Percentiles rank a stretch among this genome's conserved stretches.
Evolutionary conservation across 495 filamentous ascomycete species (phyloP).

Genomic region (Penicillium turbatum): DNA sequence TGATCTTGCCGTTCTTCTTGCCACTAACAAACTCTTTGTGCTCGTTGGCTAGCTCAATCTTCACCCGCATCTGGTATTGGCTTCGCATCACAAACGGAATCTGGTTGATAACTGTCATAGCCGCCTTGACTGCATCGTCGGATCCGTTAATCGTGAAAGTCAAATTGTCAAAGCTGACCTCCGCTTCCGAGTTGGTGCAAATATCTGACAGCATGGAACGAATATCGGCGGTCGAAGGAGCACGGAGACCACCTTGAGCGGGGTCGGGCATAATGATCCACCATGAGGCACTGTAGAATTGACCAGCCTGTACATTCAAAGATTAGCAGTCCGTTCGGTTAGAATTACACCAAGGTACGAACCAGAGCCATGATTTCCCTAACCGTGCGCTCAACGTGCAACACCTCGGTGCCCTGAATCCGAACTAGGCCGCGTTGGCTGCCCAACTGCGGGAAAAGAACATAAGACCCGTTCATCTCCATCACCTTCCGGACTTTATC

Average conservation of each 20-base stretch:
- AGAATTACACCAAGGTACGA: conserved; percentile 24
- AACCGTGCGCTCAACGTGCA: conserved; percentile 90
- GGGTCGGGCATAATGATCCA: conserved; percentile 78
- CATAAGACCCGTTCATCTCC: conserved; percentile 90
- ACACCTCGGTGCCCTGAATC: conserved; percentile 85
- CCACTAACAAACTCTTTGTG: conserved; percentile 99
- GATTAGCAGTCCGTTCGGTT: conserved; percentile 18
- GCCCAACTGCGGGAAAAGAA: conserved; percentile 81
- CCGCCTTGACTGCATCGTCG: conserved; percentile 91
- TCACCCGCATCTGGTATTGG: conserved; percentile 89
- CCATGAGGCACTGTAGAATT: conserved; percentile 98
- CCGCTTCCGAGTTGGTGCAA: conserved; percentile 90
- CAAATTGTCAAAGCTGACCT: conserved; percentile 89
- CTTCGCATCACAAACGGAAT: conserved; percentile 83
- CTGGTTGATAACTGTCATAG: conserved; percentile 86
- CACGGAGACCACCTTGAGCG: conserved; percentile 52
- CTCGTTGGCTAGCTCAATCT: conserved; percentile 97
- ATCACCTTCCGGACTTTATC: conserved; percentile 98
- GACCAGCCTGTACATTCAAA: conserved; percentile 62
- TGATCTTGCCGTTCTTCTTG: conserved; percentile 99
- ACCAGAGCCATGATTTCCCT: conserved; percentile 92
- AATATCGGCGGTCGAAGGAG: conserved; percentile 72
- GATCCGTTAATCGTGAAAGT: conserved; percentile 92
- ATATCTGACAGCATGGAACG: conserved; percentile 91
- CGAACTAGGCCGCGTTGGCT: conserved; percentile 74